phyloP scores from a whole-genome alignment of 805 yeast species.

The Ogataea neopini region DNA sequence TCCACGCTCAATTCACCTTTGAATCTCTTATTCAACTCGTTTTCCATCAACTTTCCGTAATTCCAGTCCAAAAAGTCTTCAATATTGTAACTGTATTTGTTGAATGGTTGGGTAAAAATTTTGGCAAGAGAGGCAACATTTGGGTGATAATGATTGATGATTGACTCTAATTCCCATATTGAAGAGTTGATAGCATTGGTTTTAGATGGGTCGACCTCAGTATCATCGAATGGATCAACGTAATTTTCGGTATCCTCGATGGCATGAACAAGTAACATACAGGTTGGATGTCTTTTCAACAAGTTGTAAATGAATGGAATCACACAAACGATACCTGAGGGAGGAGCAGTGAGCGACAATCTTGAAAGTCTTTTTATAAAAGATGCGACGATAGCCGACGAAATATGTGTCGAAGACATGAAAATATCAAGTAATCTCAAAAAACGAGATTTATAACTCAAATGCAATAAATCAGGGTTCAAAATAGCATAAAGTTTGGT shows the following conservation, averaged over 20 bases:
- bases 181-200: slow-evolving; percentile 84
- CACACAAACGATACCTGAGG: slow-evolving; percentile 82
- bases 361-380: slow-evolving; percentile 83
- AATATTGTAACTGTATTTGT: slow-evolving; percentile 80
- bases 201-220: slow-evolving; percentile 70
- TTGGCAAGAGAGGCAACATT: slow-evolving; percentile 90
- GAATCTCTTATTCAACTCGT: slow-evolving; percentile 63
- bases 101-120: slow-evolving; percentile 86
- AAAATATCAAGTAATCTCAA: slow-evolving; percentile 85
- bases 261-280: slow-evolving; percentile 84
- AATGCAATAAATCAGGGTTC: slow-evolving; percentile 72
- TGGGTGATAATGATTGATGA: slow-evolving; percentile 84
- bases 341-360: slow-evolving; percentile 73
- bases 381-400: slow-evolving; percentile 81
- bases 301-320: slow-evolving; percentile 92
- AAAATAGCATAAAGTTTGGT: slow-evolving; percentile 77
- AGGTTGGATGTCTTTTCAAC: slow-evolving; percentile 87
- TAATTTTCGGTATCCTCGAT: slow-evolving; percentile 37
- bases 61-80: slow-evolving; percentile 96
- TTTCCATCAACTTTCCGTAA: slow-evolving; percentile 62
- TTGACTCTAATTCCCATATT: slow-evolving; percentile 86
- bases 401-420: slow-evolving; percentile 81
- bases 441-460: slow-evolving; percentile 81
- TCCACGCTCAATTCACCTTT: slow-evolving; percentile 79
- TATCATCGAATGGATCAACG: slow-evolving; percentile 64